Evolutionary conservation across 2,329 filamentous ascomycete species (phyloP).

Genomic region (Botrytis cinerea): DNA sequence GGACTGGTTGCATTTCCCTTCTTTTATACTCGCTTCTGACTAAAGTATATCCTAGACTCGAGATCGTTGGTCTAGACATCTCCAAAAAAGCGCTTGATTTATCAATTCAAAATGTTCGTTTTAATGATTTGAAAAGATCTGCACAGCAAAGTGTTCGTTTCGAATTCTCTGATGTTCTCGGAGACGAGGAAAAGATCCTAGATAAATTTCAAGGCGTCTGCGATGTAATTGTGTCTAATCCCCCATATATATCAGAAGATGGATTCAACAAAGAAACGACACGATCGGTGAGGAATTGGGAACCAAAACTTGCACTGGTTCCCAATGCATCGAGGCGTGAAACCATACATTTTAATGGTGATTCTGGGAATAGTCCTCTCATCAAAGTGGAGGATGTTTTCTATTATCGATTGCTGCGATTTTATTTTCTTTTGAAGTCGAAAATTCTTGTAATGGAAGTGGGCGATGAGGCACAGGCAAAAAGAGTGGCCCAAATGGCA

Average conservation of each 20-base stretch:
- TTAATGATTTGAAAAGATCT: conserved; percentile 47
- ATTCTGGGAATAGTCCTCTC: neutral
- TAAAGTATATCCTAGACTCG: conserved; percentile 45
- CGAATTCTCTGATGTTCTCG: conserved; percentile 13
- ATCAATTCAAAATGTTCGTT: conserved; percentile 61
- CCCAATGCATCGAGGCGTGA: conserved; percentile 35
- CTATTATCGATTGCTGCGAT: conserved; percentile 63
- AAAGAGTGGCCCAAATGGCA: conserved; percentile 58
- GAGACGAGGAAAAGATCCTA: neutral
- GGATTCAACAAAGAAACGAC: conserved; percentile 64
- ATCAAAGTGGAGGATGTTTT: conserved; percentile 50
- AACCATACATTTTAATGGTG: neutral
- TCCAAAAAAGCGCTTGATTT: conserved; percentile 65
- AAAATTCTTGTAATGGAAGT: conserved; percentile 69
- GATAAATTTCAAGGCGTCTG: neutral
- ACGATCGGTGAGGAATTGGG: conserved; percentile 76
- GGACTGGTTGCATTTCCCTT: conserved; percentile 86
- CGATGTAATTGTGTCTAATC: conserved; percentile 76
- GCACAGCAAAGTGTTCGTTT: neutral
- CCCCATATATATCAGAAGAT: conserved; percentile 76
- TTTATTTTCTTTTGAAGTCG: conserved; percentile 49
- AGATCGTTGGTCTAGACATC: conserved; percentile 75
- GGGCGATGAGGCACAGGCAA: conserved; percentile 67
- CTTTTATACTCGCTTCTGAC: conserved; percentile 66
- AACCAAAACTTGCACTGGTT: conserved; percentile 80